phyloP scores from a whole-genome alignment of 345 rosid genomes.

The Capsella bursapastoris region DNA sequence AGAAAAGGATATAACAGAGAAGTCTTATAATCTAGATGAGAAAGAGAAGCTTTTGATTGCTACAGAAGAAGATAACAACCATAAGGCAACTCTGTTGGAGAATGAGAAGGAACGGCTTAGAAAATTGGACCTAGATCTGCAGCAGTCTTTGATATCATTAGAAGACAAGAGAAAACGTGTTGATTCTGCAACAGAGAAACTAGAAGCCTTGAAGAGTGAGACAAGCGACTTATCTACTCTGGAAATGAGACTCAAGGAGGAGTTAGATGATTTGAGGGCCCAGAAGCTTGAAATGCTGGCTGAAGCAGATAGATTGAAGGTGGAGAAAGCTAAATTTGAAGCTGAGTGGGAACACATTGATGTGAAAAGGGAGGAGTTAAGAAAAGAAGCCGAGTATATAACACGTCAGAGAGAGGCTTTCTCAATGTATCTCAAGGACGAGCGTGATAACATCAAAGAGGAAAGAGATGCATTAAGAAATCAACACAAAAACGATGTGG shows the following conservation, averaged over 20 bases:
- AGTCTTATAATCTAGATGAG: slow-evolving; percentile 54
- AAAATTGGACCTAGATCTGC: slow-evolving; percentile 64
- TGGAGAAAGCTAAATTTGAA: slow-evolving; percentile 86
- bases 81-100: slow-evolving; percentile 50
- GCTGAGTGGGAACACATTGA: slow-evolving; percentile 95
- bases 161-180: slow-evolving; percentile 75
- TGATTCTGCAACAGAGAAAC: slow-evolving; percentile 64
- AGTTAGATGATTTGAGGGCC: slow-evolving; percentile 80
- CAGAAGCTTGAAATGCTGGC: slow-evolving; percentile 73
- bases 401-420: slow-evolving; percentile 68
- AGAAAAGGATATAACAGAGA: slow-evolving; percentile 74
- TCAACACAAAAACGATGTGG: slow-evolving; percentile 65
- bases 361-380: slow-evolving; percentile 82
- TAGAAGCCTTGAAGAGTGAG: slow-evolving; percentile 81
- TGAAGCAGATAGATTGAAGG: slow-evolving; percentile 78
- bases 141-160: slow-evolving; percentile 62
- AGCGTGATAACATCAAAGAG: slow-evolving; percentile 67
- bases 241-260: slow-evolving; percentile 92
- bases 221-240: slow-evolving; percentile 70
- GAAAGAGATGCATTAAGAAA: slow-evolving; percentile 75
- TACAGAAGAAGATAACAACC: slow-evolving; percentile 58
- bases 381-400: slow-evolving; percentile 60
- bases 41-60: slow-evolving; percentile 60
- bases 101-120: slow-evolving; percentile 67
- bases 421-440: slow-evolving; percentile 76